Conservation (phyloP, 768 basidiomycete genomes). For the Terana coerulea region DNA sequence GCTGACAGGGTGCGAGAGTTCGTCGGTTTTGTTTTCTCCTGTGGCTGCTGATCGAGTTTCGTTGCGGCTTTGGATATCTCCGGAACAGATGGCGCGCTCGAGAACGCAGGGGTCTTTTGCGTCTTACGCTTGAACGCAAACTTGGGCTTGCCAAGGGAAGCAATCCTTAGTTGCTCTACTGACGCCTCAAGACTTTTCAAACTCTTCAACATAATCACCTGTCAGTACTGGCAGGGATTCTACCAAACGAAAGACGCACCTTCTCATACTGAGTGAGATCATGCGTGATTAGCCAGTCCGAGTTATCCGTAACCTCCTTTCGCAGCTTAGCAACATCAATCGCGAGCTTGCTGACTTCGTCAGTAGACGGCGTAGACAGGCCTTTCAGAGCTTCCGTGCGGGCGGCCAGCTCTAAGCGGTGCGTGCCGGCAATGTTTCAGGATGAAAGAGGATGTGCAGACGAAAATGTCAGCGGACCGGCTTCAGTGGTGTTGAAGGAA, state of each 20-base stretch:
- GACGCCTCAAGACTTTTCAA: conserved; percentile 56
- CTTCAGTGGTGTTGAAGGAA: conserved; percentile 46
- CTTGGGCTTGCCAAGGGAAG: conserved; percentile 47
- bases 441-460: conserved; percentile 7
- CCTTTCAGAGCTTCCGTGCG: conserved; percentile 41
- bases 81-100: conserved; percentile 2
- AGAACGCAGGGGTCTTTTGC: conserved; percentile 16
- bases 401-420: conserved; percentile 42
- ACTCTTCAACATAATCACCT: conserved; percentile 42
- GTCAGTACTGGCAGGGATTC: background rate
- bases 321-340: conserved; percentile 52
- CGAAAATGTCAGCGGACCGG: conserved; percentile 39
- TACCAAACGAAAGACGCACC: conserved; percentile 36
- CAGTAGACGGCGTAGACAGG: conserved; percentile 9
- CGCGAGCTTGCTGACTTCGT: conserved; percentile 42
- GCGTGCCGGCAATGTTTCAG: conserved; percentile 7
- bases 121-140: conserved; percentile 64
- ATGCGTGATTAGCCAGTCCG: conserved; percentile 61
- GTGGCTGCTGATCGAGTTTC: background rate
- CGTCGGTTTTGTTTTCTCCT: background rate
- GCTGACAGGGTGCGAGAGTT: conserved; percentile 32
- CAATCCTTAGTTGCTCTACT: conserved; percentile 47
- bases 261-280: conserved; percentile 71
- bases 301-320: conserved; percentile 62
- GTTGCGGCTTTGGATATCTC: background rate